Base-by-base conservation (phyloP, 225 moss, liverwort and hornwort genomes). In the Rhytidiadelphus loreus region DNA sequence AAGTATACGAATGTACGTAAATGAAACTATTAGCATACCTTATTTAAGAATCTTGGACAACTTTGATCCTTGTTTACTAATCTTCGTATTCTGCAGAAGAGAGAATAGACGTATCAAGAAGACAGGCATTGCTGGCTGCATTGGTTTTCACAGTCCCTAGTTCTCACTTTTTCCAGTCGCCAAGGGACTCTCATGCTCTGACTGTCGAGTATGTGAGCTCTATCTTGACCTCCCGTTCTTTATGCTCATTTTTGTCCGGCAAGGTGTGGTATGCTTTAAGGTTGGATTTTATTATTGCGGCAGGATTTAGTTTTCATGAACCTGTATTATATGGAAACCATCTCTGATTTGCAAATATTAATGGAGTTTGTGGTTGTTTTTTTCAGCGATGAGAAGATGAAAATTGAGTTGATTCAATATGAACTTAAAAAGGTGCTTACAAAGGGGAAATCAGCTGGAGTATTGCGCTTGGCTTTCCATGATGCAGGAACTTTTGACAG, bases 401-500 rank as follows among this genome's bases (percentile, higher is more conserved):
- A 84, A 82, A 59, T 97, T 91, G 93, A 98, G 84, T 85, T 90
- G 82, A 96, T 98, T 82, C 90, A 92, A 16, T 87, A 78, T 70
- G 96, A 97, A 89, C 83, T 96, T 53, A 87, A 86, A 14, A 96
- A 97, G 88, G 89, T 90, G 19, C 91, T 98, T 28, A 89, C 95
- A 4, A 93, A 95, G 89, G 91, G 86, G 37, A 97, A 97, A 87
- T 93, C 96, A 86, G 92, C 97, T 80, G 95, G 95, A 83, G 91
- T 98, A 81, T 91, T 97, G 88, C 95, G 98, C 46, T 92, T 96
- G 56, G 95, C 93, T 78, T 98, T 97, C 87, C 98, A 98, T 71
- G 98, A 97, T 87, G 97, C 96, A 87, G 97, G 98, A 50, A 95
- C 97, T 46, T 98, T 94, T 89, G 95, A 95, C 90, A 74, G 90